These are phyloP conservation scores for Lippia alba DNA, from an alignment of 305 asterid species.

Conservation along the genomic window DNA sequence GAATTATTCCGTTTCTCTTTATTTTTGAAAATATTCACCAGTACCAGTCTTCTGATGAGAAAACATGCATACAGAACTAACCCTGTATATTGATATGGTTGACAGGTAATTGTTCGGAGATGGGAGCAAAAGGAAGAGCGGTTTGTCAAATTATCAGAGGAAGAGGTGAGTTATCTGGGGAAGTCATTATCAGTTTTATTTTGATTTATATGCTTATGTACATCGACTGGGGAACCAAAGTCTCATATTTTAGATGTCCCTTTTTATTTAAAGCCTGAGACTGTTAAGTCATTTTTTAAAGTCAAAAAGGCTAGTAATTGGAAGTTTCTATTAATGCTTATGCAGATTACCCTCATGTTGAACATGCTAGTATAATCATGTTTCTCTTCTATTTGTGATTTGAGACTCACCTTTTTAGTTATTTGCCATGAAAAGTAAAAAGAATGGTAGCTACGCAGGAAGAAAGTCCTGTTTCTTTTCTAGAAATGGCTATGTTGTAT, in stretches of 20 bases:
- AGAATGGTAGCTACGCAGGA: too few species aligned
- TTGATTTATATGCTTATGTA: constrained; percentile 19
- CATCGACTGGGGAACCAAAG: constrained; percentile 12
- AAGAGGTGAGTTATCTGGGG: constrained; percentile 57
- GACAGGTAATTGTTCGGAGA: constrained; percentile 78
- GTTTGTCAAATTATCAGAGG: constrained; percentile 67
- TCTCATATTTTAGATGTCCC: constrained; percentile 10
- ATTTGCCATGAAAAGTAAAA: neutral
- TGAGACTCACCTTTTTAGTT: constrained; percentile 3
- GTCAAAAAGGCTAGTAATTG: constrained; percentile 3
- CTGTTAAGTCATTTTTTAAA: constrained; percentile 3
- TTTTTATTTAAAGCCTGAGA: constrained; percentile 27
- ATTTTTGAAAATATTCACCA: constrained; percentile 1
- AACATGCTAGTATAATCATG: constrained; percentile 4
- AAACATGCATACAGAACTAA: neutral
- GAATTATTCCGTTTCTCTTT: neutral
- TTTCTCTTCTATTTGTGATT: constrained; percentile 23
- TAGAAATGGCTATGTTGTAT: constrained; percentile 15
- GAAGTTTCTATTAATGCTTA: neutral
- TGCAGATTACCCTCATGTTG: neutral
- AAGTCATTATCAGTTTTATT: constrained; percentile 13
- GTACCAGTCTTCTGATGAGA: constrained; percentile 11
- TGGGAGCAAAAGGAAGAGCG: constrained; percentile 82
- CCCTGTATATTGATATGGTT: neutral
- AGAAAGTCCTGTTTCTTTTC: too few species aligned